A percentile compares a stretch with the other conserved stretches of the same genome.
Evolutionary conservation across 345 rosid species (phyloP).

Genomic region (Populus pruinosa): DNA sequence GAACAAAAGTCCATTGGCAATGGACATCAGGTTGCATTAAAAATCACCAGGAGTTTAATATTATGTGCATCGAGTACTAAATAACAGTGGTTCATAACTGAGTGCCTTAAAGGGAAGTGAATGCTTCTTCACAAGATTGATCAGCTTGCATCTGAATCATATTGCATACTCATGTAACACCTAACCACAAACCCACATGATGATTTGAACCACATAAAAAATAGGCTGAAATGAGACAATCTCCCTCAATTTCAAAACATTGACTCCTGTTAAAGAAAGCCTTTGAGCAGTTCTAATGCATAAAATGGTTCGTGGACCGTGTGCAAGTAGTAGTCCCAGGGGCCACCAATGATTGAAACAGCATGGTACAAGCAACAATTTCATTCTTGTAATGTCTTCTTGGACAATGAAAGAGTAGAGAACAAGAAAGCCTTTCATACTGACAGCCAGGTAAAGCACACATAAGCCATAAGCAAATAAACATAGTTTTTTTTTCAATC

Average conservation of each 20-base stretch:
- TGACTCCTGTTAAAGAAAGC: background rate
- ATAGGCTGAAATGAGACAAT: too few species aligned
- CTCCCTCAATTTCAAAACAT: background rate
- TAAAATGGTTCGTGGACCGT: background rate
- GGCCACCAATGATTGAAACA: background rate
- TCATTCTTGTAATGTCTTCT: background rate
- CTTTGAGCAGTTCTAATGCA: background rate
- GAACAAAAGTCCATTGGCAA: background rate
- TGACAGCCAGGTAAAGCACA: background rate
- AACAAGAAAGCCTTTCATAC: background rate
- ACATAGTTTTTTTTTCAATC: background rate
- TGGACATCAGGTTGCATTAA: background rate
- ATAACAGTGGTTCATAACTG: background rate
- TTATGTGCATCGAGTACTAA: background rate
- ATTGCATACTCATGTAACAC: too few species aligned
- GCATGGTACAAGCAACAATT: background rate
- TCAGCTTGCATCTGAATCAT: too few species aligned
- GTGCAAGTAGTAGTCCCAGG: background rate
- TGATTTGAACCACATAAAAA: too few species aligned
- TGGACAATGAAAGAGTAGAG: background rate
- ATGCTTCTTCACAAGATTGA: too few species aligned
- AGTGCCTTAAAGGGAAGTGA: background rate
- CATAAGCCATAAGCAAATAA: background rate
- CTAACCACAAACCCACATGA: too few species aligned
- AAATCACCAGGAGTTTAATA: background rate